Conservation (phyloP, 1,284 basidiomycete genomes). For the Stereum hirsutum region DNA sequence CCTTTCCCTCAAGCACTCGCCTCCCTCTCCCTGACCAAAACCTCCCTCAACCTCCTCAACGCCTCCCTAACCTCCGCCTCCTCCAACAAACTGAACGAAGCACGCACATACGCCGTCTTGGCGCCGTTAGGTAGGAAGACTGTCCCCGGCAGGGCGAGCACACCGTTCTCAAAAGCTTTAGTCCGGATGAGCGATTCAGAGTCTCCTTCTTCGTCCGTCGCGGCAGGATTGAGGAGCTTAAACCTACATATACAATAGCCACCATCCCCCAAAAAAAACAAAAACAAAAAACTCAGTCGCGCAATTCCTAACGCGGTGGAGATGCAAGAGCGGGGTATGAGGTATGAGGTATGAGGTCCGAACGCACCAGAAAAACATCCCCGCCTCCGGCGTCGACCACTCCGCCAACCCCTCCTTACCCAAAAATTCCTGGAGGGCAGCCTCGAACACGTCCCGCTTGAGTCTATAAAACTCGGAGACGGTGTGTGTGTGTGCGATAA, state of each 20-base stretch:
- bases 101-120: constrained; percentile 67
- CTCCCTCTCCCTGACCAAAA: constrained; percentile 35
- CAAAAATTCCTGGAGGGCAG: constrained; percentile 66
- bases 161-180: constrained; percentile 73
- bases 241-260: too few species aligned
- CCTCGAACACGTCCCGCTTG: constrained; percentile 77
- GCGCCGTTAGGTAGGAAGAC: constrained; percentile 67
- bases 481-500: constrained; percentile 60
- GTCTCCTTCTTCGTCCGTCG: constrained; percentile 50
- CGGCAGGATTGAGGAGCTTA: constrained; percentile 40
- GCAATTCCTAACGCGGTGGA: too few species aligned
- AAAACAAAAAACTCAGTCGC: too few species aligned
- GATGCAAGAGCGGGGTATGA: too few species aligned
- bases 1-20: too few species aligned
- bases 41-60: constrained; percentile 55
- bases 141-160: constrained; percentile 82
- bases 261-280: too few species aligned
- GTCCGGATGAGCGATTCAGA: constrained; percentile 71
- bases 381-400: constrained; percentile 83
- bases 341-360: constrained; percentile 6
- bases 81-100: constrained; percentile 71
- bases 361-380: constrained; percentile 85
- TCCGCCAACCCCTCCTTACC: constrained; percentile 69
- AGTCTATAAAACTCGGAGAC: constrained; percentile 76
- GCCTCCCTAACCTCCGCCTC: constrained; percentile 71